Percentiles rank a stretch among this genome's conserved stretches.
Conservation (phyloP, 2,329 filamentous ascomycete species). For the Fusarium algeriense region DNA sequence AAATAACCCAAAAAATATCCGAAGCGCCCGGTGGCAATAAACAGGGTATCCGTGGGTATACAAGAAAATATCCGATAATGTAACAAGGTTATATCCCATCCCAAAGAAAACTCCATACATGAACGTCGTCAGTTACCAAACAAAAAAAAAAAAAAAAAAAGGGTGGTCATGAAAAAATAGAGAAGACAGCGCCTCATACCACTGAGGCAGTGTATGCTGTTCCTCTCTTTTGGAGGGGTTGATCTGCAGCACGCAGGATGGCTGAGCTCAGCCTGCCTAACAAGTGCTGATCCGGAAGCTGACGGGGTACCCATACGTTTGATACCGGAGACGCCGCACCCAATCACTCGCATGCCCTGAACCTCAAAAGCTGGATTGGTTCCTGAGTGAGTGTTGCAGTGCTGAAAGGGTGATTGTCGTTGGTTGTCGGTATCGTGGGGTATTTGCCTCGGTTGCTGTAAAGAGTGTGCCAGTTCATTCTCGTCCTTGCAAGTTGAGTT, state of each 20-base stretch:
- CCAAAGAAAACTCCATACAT: slow-evolving; percentile 32
- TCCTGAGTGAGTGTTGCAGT: background rate
- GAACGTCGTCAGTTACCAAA: slow-evolving; percentile 23
- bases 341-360: slow-evolving; percentile 36
- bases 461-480: slow-evolving; percentile 7
- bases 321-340: slow-evolving; percentile 40
- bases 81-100: background rate
- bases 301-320: slow-evolving; percentile 36
- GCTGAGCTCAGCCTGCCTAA: slow-evolving; percentile 22
- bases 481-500: slow-evolving; percentile 17
- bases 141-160: background rate
- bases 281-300: slow-evolving; percentile 44
- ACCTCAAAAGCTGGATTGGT: slow-evolving; percentile 5
- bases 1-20: slow-evolving; percentile 13
- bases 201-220: slow-evolving; percentile 27
- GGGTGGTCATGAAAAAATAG: slow-evolving; percentile 18
- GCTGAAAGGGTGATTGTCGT: slow-evolving; percentile 3
- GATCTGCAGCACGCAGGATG: slow-evolving; percentile 17
- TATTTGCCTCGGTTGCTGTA: slow-evolving; percentile 14
- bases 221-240: background rate
- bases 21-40: slow-evolving; percentile 29
- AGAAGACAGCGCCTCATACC: slow-evolving; percentile 12
- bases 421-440: slow-evolving; percentile 6
- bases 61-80: slow-evolving; percentile 17
- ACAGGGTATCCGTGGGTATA: slow-evolving; percentile 39